Evolutionary conservation across 1,139 yeast species (phyloP).

Genomic region (Hemisphaericaspora xylofermentans): DNA sequence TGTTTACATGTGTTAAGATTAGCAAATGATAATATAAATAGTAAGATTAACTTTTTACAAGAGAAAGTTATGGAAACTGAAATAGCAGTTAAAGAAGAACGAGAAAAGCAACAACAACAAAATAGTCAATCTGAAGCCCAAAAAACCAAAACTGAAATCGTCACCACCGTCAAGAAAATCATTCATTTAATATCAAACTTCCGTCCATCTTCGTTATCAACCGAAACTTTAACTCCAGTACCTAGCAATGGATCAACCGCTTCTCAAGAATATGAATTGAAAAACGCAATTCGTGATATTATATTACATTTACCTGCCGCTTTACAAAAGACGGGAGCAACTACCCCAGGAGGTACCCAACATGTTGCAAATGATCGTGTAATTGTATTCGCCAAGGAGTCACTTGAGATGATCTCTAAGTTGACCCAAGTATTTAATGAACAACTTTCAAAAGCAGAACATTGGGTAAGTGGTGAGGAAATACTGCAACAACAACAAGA

Average conservation of each 20-base stretch:
- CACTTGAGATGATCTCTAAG: constrained; percentile 81
- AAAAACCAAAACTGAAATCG: constrained; percentile 71
- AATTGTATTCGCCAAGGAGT: constrained; percentile 80
- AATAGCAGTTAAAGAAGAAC: constrained; percentile 16
- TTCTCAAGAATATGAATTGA: constrained; percentile 27
- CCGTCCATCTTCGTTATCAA: constrained; percentile 63
- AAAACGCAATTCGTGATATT: constrained; percentile 78
- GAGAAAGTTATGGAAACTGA: constrained; percentile 30
- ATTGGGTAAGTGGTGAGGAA: constrained; percentile 64
- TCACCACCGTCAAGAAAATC: constrained; percentile 84
- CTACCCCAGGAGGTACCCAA: constrained; percentile 5
- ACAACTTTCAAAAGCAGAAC: constrained; percentile 79
- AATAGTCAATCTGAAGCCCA: constrained; percentile 31
- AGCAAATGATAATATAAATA: constrained; percentile 70
- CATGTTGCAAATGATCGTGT: constrained; percentile 55
- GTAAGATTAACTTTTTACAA: constrained; percentile 64
- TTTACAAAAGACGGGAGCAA: constrained; percentile 23
- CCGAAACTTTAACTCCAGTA: constrained; percentile 17
- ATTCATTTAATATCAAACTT: constrained; percentile 83
- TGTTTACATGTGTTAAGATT: constrained; percentile 71
- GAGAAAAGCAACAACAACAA: constrained; percentile 8
- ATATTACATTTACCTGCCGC: constrained; percentile 65
- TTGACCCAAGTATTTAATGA: constrained; percentile 83
- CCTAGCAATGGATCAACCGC: constrained; percentile 12
- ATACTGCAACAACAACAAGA: constrained; percentile 3